Base-by-base conservation (phyloP, 768 basidiomycete genomes). In the Amanita phalloides region DNA sequence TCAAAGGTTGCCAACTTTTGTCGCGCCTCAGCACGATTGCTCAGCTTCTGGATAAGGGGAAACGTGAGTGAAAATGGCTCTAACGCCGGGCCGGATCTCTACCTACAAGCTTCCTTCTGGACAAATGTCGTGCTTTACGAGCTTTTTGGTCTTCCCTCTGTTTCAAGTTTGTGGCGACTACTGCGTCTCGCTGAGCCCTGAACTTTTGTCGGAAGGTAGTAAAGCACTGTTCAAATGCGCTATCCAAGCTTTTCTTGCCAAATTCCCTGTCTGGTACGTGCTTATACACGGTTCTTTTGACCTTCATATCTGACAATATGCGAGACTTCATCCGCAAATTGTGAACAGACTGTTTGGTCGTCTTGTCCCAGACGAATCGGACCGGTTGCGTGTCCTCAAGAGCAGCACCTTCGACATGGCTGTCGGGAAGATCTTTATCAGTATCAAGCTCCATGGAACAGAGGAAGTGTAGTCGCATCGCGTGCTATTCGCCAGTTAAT, bases 301-400 rank as follows among this genome's bases (percentile, higher is more conserved):
- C 67, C 50, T 74, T 80, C 53, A 89, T 65, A 60, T 87, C 82
- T 6, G 69, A 68, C 20, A 87, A 61, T 6, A 86, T 62, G 7
- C 80, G 78, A 13, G 71, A 64, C 66, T 83, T 87, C 85, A 87
- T 87, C 11, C 76, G 73, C 8, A 73, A 69, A 53, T 89, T 89
- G 58, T 87, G 86, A 17, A 79, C 73, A 1, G 85, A 88, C 58
- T 87, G 83, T 54, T 80, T 84, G 9, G 76, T 70, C 2, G 86
- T 89, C 62, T 85, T 86, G 55, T 83, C 79, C 86, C 86, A 89
- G 3, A 86, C 81, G 56, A 88, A 88, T 17, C 86, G 81, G 11
- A 88, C 70, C 1, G 84, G 76, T n/a, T 81, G 74, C 20, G 70
- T 61, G 9, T 68, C 58, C 2, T 65, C 68, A 1, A 81, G 58